A percentile compares a stretch with the other conserved stretches of the same genome.
phyloP scores from a whole-genome alignment of 2,329 filamentous ascomycete genomes.

The Cladosporium oxysporum region DNA sequence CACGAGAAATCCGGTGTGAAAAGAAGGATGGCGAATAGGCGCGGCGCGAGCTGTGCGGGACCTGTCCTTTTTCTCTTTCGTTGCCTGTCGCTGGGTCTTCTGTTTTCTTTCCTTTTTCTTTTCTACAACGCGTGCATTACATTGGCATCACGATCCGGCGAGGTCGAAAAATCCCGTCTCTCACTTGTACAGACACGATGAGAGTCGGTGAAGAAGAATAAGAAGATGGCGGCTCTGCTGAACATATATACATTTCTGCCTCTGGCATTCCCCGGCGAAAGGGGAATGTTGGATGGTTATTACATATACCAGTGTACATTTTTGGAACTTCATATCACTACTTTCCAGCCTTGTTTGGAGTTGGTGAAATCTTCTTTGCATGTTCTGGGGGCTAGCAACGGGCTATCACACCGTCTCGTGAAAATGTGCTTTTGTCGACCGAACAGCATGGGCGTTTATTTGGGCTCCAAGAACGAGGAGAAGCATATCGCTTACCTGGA shows the following conservation, averaged over 20 bases:
- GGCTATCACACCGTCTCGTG: no score
- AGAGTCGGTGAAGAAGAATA: not conserved
- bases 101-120: not conserved
- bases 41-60: not conserved
- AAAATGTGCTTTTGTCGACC: no score
- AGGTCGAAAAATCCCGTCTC: not conserved
- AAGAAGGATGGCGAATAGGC: not conserved
- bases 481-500: no score
- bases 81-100: not conserved
- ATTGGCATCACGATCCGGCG: conserved; percentile 2
- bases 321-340: not conserved
- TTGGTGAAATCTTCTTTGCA: not conserved
- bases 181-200: not conserved
- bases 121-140: not conserved
- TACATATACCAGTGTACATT: not conserved
- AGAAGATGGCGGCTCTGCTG: not conserved
- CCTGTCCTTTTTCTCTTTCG: not conserved
- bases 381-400: no score
- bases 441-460: no score
- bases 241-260: not conserved
- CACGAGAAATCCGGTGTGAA: not conserved
- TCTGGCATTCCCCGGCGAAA: not conserved
- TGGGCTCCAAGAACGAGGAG: no score
- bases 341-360: not conserved
- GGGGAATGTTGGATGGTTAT: not conserved